Conservation (phyloP, 2,329 filamentous ascomycete species). For the Epichloe sylvatica region DNA sequence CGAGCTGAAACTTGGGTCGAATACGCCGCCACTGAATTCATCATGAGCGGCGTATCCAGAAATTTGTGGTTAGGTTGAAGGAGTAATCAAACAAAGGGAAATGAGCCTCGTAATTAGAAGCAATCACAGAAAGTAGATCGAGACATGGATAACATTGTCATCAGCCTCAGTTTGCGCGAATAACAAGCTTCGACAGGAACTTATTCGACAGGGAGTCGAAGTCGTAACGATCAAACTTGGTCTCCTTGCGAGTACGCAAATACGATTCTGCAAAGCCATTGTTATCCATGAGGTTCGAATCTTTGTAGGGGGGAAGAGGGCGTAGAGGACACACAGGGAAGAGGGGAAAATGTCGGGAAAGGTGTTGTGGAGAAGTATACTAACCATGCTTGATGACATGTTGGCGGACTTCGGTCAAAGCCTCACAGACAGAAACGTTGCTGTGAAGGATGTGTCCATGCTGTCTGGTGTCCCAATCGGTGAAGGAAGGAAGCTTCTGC, state of each 20-base stretch:
- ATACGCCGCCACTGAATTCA: slow-evolving; percentile 30
- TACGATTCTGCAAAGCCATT: slow-evolving; percentile 55
- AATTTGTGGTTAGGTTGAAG: slow-evolving; percentile 16
- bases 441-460: slow-evolving; percentile 85
- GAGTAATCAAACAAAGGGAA: slow-evolving; percentile 17
- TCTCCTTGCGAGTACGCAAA: slow-evolving; percentile 62
- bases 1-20: slow-evolving; percentile 21
- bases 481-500: slow-evolving; percentile 83
- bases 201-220: slow-evolving; percentile 96
- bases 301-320: no score
- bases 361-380: slow-evolving; percentile 19
- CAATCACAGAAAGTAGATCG: neutral
- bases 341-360: neutral
- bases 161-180: slow-evolving; percentile 61
- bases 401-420: slow-evolving; percentile 87
- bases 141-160: neutral
- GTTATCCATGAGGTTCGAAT: slow-evolving; percentile 9
- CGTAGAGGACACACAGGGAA: neutral
- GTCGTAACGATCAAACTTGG: slow-evolving; percentile 79
- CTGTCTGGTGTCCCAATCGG: slow-evolving; percentile 85
- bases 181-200: slow-evolving; percentile 91
- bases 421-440: slow-evolving; percentile 83
- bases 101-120: neutral
- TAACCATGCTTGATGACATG: slow-evolving; percentile 90
- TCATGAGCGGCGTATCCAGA: slow-evolving; percentile 16